These are phyloP conservation scores for Xylariaceae sp. DNA, from an alignment of 2,329 filamentous ascomycete species.

Conservation along the genomic window DNA sequence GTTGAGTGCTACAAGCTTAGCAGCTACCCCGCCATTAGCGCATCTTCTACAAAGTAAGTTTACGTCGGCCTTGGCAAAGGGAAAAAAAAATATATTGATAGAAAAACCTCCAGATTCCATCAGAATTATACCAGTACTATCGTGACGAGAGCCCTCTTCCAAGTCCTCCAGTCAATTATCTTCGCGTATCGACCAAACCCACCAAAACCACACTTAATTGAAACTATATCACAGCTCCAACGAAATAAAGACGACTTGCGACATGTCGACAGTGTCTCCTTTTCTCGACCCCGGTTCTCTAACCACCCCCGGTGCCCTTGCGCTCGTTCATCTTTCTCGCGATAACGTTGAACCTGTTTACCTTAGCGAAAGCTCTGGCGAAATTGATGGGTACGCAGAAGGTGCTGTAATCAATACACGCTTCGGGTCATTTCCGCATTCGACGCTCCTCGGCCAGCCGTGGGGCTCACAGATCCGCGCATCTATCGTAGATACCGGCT, in stretches of 20 bases:
- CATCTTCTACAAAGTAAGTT: background rate
- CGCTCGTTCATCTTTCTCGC: conserved; percentile 86
- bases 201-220: background rate
- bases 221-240: no score
- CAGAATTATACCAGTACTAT: no score
- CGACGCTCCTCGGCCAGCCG: conserved; percentile 74
- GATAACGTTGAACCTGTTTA: conserved; percentile 82
- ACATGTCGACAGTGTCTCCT: conserved; percentile 64
- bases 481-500: conserved; percentile 88
- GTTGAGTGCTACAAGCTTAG: background rate
- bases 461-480: conserved; percentile 95
- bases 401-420: conserved; percentile 87
- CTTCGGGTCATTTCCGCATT: conserved; percentile 89
- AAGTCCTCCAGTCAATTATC: no score
- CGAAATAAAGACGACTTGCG: conserved; percentile 2
- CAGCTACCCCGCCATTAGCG: conserved; percentile 29
- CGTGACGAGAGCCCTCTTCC: no score
- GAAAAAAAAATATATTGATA: no score
- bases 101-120: no score
- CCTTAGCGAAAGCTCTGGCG: conserved; percentile 65
- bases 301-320: conserved; percentile 70
- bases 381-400: conserved; percentile 74
- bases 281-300: conserved; percentile 75
- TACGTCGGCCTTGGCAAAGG: conserved; percentile 1
- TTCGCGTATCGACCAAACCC: background rate